Conservation (phyloP, 306 rosid genomes). For the Elaeagnus macrophylla region DNA sequence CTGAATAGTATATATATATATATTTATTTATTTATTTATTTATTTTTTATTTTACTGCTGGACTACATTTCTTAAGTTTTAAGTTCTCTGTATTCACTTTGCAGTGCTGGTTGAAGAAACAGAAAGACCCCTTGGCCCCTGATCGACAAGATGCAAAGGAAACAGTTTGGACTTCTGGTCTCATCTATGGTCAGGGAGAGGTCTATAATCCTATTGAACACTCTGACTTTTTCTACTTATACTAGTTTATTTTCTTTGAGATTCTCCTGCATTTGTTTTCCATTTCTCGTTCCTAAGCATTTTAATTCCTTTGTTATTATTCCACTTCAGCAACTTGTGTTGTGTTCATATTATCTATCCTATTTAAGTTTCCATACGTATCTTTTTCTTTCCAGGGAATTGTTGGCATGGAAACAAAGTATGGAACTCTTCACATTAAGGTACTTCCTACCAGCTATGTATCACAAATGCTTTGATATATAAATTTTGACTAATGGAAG, state of each 20-base stretch:
- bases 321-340: not conserved
- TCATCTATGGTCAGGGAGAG: slow-evolving; percentile 86
- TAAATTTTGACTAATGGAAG: no score
- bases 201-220: slow-evolving; percentile 29
- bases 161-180: slow-evolving; percentile 81
- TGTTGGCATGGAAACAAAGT: slow-evolving; percentile 51
- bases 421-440: slow-evolving; percentile 71
- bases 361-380: not conserved
- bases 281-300: not conserved
- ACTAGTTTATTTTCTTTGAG: not conserved
- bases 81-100: slow-evolving; percentile 12
- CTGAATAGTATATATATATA: no score
- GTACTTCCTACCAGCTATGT: slow-evolving; percentile 17
- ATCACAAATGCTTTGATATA: no score
- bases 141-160: slow-evolving; percentile 44
- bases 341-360: slow-evolving; percentile 11
- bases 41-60: not conserved
- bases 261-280: not conserved
- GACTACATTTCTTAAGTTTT: not conserved
- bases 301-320: not conserved
- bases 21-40: no score
- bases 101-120: slow-evolving; percentile 99
- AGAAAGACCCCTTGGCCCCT: slow-evolving; percentile 72
- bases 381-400: slow-evolving; percentile 48
- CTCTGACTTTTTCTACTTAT: not conserved